Base-by-base conservation (phyloP, 257 asterid genomes). In the Solanum pennellii region DNA sequence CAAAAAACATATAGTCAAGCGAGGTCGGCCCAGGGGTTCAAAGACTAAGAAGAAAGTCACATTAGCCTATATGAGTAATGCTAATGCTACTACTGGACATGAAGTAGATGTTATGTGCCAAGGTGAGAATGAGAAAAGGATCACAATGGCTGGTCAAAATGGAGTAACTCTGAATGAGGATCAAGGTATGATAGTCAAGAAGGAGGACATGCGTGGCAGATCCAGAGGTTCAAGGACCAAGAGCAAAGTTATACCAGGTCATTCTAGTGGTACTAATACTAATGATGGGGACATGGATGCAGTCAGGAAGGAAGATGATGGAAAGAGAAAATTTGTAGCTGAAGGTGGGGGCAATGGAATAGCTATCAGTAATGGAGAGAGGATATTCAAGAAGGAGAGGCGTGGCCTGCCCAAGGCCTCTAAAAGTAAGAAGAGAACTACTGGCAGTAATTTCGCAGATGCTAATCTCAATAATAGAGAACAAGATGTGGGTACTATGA, bases 21-120 rank as follows among this genome's bases (percentile, higher is more conserved):
- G 79, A 59, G 92, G 89, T 75, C 88, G 3, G 66, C 76, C 84
- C 65, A 47, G 25, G 84, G 90, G 87, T 80, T 84, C 86, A n/a
- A 71, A 68, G 42, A 79, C 35, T 41, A 72, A 59, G 76, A 69
- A 42, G 86, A 62, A 75, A 73, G 74, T 14, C 39, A 66, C n/a
- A 39, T 76, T 84, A 62, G 86, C 86, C 15, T 29, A 80, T 60
- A 47, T 15, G 86, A 37, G 86, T 80, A 47, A 47, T 80, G 82
- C 33, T 75, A 66, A 83, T 80, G 89, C 89, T 72, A 72, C 82
- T 72, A 8, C 33, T 49, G 88, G 52, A 86, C 83, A 72, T 75
- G 65, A 59, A 72, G 66, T 21, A 72, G 84, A 80, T 80, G 66
- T 47, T 80, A 9, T 80, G 25, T 20, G 68, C 84, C 84, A 65